phyloP scores from a whole-genome alignment of 768 basidiomycete species.

The Mrakia blollopis region DNA sequence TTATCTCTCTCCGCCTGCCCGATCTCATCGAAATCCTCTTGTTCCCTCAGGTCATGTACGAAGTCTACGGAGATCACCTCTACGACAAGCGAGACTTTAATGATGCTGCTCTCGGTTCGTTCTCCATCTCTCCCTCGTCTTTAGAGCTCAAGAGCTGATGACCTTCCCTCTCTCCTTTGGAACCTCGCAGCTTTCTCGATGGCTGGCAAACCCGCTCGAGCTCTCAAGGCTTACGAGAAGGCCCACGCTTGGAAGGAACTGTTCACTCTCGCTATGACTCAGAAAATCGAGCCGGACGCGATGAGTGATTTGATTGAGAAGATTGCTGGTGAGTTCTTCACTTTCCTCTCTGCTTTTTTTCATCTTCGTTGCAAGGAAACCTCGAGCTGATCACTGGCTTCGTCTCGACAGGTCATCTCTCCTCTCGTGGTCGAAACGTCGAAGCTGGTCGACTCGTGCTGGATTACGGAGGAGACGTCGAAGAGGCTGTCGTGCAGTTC shows the following conservation, averaged over 20 bases:
- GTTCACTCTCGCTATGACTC: slow-evolving; percentile 67
- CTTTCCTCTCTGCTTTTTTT: slow-evolving; percentile 1
- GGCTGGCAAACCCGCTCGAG: slow-evolving; percentile 60
- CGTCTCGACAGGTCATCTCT: slow-evolving; percentile 62
- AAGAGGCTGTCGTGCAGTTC: slow-evolving; percentile 68
- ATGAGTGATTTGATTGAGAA: slow-evolving; percentile 65
- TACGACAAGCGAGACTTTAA: slow-evolving; percentile 77
- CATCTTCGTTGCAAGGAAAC: too few relatives aligned
- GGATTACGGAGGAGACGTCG: slow-evolving; percentile 74
- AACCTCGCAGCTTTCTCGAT: slow-evolving; percentile 64
- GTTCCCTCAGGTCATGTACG: slow-evolving; percentile 33
- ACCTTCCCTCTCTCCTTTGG: slow-evolving; percentile 26
- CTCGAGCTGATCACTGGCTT: not conserved
- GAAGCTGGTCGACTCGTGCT: slow-evolving; percentile 79
- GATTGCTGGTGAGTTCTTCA: slow-evolving; percentile 72
- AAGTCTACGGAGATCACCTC: slow-evolving; percentile 45
- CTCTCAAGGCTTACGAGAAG: slow-evolving; percentile 82
- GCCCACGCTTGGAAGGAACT: slow-evolving; percentile 86
- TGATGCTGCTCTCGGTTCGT: slow-evolving; percentile 72
- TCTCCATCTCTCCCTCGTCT: not conserved
- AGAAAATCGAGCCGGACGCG: slow-evolving; percentile 54
- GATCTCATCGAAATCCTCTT: not conserved
- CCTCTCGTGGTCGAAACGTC: slow-evolving; percentile 66
- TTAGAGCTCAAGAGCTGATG: not conserved
- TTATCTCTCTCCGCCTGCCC: not conserved